These are phyloP conservation scores for Saraca asoca DNA, from an alignment of 331 rosid species.

Conservation along the genomic window DNA sequence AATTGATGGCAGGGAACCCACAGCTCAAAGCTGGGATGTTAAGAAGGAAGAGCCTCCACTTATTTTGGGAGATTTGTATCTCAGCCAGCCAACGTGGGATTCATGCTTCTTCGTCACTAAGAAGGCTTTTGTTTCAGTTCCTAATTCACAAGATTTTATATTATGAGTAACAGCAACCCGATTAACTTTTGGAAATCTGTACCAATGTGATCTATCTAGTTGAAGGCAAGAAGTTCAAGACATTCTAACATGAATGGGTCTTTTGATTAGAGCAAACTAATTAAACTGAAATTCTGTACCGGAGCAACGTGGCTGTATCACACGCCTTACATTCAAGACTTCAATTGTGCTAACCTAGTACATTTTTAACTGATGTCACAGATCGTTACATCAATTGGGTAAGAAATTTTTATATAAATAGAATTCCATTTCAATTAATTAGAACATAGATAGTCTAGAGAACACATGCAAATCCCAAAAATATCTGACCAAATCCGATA, in stretches of 20 bases:
- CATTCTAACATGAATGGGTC: conserved; percentile 12
- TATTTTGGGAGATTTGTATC: no score
- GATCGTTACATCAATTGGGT: not conserved
- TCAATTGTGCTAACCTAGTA: not conserved
- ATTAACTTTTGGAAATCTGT: no score
- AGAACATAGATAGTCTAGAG: not conserved
- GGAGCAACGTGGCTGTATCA: not conserved
- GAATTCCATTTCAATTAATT: conserved; percentile 2
- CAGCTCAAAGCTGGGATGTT: no score
- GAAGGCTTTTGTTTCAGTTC: no score
- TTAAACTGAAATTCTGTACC: not conserved
- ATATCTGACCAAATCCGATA: conserved; percentile 1
- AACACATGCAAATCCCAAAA: not conserved
- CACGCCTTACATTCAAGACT: conserved; percentile 1
- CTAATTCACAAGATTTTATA: no score
- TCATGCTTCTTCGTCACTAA: no score
- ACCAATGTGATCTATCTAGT: not conserved
- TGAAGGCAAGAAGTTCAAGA: not conserved
- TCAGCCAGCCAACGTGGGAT: no score
- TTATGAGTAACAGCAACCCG: no score
- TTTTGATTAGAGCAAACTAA: conserved; percentile 7
- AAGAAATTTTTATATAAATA: not conserved
- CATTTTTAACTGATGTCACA: not conserved
- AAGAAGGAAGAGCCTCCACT: no score
- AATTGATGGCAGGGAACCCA: not conserved